Conservation (phyloP, 306 rosid genomes). For the Purshia tridentata region DNA sequence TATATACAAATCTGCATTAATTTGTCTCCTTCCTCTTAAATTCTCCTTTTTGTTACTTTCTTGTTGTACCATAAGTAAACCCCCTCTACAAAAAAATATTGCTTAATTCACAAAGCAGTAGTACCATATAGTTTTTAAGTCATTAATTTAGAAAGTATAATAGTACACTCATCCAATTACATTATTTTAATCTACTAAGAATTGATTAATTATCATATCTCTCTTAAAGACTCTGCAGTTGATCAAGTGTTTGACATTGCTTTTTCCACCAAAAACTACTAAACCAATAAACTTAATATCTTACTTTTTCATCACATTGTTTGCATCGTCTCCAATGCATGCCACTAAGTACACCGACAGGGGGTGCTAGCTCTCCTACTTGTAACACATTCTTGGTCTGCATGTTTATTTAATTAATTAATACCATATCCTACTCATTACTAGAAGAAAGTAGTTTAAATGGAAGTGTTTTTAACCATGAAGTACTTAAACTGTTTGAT, state of each 20-base stretch:
- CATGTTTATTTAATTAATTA: no score
- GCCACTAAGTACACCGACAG: conserved; percentile 41
- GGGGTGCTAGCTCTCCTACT: background rate
- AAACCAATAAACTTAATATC: conserved; percentile 37
- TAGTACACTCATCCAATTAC: background rate
- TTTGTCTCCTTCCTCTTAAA: conserved; percentile 9
- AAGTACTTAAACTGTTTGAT: no score
- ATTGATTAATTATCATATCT: background rate
- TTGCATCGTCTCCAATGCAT: conserved; percentile 41
- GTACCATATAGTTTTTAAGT: background rate
- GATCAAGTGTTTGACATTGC: conserved; percentile 34
- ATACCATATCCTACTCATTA: no score
- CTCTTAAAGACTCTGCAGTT: background rate
- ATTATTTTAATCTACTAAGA: background rate
- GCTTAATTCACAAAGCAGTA: background rate
- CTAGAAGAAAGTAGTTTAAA: no score
- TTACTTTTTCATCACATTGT: conserved; percentile 39
- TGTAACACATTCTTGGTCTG: background rate
- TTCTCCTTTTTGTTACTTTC: conserved; percentile 8
- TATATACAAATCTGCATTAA: background rate
- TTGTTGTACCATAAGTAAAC: background rate
- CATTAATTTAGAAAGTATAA: background rate
- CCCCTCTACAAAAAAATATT: background rate
- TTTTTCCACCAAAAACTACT: conserved; percentile 47
- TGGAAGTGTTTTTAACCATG: no score